phyloP scores from a whole-genome alignment of 768 basidiomycete genomes.

The Boletellus emodensis region DNA sequence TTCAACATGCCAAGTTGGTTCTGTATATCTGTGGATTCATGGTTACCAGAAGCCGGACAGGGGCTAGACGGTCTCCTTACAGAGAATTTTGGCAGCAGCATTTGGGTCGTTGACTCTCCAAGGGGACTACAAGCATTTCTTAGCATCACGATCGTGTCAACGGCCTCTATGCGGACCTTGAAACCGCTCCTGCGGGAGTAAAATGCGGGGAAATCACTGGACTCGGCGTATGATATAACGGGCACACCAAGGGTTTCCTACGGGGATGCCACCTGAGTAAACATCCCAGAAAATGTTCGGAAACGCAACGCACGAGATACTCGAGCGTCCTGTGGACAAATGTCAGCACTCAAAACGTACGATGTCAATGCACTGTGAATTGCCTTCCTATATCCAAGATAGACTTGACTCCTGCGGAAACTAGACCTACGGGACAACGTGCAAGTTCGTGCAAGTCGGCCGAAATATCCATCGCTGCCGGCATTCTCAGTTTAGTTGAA shows the following conservation, averaged over 20 bases:
- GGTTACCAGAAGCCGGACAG: conserved; percentile 1
- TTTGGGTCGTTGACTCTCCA: conserved; percentile 66
- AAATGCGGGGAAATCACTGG: conserved; percentile 91
- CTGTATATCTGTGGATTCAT: conserved; percentile 52
- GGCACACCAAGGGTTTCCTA: conserved; percentile 96
- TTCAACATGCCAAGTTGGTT: conserved; percentile 67
- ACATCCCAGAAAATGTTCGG: background rate
- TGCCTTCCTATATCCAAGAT: conserved; percentile 89
- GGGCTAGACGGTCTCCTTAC: conserved; percentile 42
- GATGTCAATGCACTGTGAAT: background rate
- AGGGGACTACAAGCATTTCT: conserved; percentile 53
- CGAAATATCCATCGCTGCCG: conserved; percentile 88
- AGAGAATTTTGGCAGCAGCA: conserved; percentile 69
- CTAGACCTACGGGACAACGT: conserved; percentile 84
- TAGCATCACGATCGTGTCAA: background rate
- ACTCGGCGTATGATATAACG: conserved; percentile 72
- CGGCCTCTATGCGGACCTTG: conserved; percentile 37
- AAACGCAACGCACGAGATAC: conserved; percentile 52
- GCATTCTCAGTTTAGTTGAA: background rate
- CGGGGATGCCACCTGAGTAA: background rate
- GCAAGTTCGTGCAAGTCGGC: conserved; percentile 90
- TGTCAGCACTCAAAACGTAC: background rate
- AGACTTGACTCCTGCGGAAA: conserved; percentile 92
- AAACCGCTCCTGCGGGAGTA: conserved; percentile 82
- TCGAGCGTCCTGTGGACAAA: conserved; percentile 61